Base-by-base conservation (phyloP, 179 eudicot species). In the Actinidia polygama region DNA sequence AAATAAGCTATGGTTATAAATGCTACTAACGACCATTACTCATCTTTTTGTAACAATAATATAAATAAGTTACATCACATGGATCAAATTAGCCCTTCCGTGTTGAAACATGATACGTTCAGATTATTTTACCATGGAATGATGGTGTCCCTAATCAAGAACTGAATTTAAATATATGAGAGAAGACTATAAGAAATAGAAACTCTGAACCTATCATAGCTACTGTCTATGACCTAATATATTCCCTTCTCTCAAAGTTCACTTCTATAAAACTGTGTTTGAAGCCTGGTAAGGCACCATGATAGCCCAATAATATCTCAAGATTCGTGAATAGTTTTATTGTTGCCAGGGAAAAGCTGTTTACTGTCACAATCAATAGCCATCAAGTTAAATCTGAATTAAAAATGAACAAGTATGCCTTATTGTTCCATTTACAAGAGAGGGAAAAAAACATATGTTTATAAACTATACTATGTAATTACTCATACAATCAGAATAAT, bases 101-200 rank as follows among this genome's bases (percentile, higher is more conserved):
- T 44, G 24, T 4, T 11, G 3, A 19, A 73, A 50, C 30, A 73
- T 73, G 40, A 7, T 21, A 19, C 8, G 24, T 23, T 21, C 6
- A 6, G 51, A 21, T 72, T 72, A 10, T 49, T 72, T 72, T 72
- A 49, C 76, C 57, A 21, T 4, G 18, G 26, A 72, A 72, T 49
- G 57, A 72, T 18, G 19, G 76, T 40, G 21, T 72, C 76, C n/a
- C 16, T 72, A 49, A 6, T 21, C 36, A 72, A 72, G 46, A 50
- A 49, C 36, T 49, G 76, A 72, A 72, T 26, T 49, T 72, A 50
- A 72, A 72, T 72, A 50, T 50, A 14, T 72, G 58, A 72, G 57
- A 72, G 76, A 72, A 72, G 51, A 49, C 40, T 49, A n/a, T 50
- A 44, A 7, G 23, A 67, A 26, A 26, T 30, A 67, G 14, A 67